A percentile compares a stretch with the other conserved stretches of the same genome.
phyloP scores from a whole-genome alignment of 1,139 yeast species.

The Yamadazyma epiphylla region DNA sequence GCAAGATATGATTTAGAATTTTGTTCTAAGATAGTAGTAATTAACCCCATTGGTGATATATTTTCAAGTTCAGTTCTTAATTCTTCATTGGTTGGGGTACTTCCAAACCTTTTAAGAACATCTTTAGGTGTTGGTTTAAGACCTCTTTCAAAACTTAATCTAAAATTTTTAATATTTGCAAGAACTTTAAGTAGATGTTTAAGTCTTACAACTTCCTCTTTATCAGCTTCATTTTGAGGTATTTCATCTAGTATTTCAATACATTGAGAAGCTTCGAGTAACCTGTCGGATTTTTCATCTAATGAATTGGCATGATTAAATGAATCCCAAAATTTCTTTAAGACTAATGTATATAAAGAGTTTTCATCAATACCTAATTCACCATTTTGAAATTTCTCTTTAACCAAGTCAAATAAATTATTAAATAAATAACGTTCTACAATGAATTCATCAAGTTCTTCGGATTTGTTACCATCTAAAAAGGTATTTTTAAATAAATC shows the following conservation, averaged over 20 bases:
- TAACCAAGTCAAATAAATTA: constrained; percentile 31
- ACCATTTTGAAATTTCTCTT: constrained; percentile 14
- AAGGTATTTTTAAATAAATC: constrained; percentile 24
- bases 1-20: constrained; percentile 53
- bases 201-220: constrained; percentile 16
- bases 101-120: constrained; percentile 22
- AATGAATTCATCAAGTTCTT: constrained; percentile 28
- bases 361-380: constrained; percentile 15
- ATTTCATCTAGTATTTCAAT: constrained; percentile 29
- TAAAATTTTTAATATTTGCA: constrained; percentile 30
- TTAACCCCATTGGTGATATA: constrained; percentile 23
- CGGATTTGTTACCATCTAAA: constrained; percentile 15
- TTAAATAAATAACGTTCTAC: constrained; percentile 36
- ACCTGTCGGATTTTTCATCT: constrained; percentile 43
- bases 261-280: constrained; percentile 40
- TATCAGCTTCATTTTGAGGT: constrained; percentile 10
- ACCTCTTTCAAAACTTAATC: constrained; percentile 29
- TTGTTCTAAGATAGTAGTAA: constrained; percentile 45
- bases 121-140: constrained; percentile 26
- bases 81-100: constrained; percentile 12
- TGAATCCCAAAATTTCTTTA: constrained; percentile 51
- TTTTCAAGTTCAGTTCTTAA: constrained; percentile 12
- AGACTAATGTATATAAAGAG: constrained; percentile 17
- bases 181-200: constrained; percentile 31
- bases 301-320: constrained; percentile 49